These are phyloP conservation scores for Kluyveromyces sp. DNA, from an alignment of 1,139 yeast genomes.

Conservation along the genomic window DNA sequence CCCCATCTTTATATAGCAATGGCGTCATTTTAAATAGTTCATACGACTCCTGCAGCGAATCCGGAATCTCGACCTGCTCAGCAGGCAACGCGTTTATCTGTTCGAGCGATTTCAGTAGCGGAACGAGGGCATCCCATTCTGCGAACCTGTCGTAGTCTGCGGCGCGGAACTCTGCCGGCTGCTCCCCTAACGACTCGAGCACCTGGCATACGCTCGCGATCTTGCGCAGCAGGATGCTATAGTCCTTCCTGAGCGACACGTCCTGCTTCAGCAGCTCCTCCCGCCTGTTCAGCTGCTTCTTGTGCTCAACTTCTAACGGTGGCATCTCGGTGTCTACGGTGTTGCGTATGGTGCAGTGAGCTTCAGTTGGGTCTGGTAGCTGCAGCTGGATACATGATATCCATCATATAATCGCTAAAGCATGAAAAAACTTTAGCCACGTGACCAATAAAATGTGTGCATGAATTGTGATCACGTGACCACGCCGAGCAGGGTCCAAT, in stretches of 20 bases:
- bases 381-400: no score
- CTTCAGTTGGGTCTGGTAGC: no score
- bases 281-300: slow-evolving; percentile 20
- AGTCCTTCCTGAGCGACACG: slow-evolving; percentile 25
- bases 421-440: no score
- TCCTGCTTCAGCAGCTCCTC: slow-evolving; percentile 31
- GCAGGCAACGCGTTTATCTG: slow-evolving; percentile 7
- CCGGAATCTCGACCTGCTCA: slow-evolving; percentile 21
- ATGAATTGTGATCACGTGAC: no score
- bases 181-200: slow-evolving; percentile 20
- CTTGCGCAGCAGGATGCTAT: slow-evolving; percentile 29
- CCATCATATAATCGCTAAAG: no score
- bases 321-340: neutral
- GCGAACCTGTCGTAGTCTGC: slow-evolving; percentile 17
- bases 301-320: slow-evolving; percentile 11
- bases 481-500: no score
- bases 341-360: no score
- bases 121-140: slow-evolving; percentile 24
- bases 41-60: slow-evolving; percentile 24
- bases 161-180: slow-evolving; percentile 17
- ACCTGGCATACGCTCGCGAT: slow-evolving; percentile 25
- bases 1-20: slow-evolving; percentile 24
- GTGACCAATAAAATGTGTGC: no score
- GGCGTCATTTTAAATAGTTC: slow-evolving; percentile 25
- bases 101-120: slow-evolving; percentile 12